Base-by-base conservation (phyloP, 495 filamentous ascomycete genomes). In the Thermochaetoides thermophila region DNA sequence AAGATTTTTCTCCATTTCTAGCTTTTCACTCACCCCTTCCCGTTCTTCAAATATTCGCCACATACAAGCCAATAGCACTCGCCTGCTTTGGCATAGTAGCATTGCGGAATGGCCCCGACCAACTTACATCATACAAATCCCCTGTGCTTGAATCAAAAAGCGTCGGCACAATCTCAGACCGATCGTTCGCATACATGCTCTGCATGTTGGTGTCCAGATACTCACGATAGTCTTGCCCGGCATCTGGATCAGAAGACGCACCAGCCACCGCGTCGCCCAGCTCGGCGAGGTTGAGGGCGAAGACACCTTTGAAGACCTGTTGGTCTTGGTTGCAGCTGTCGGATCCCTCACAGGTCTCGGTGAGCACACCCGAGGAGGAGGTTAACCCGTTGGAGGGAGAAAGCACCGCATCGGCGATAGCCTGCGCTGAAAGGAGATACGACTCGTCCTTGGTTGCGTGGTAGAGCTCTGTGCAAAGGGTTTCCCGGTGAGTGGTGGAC, bases 231-330 rank as follows among this genome's bases (percentile, higher is more conserved):
- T 26, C 30, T 19, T n/a, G 17, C 15, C 4, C 11, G n/a, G 17
- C 16, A 8, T 15, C 16, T 30, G 14, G 4, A 8, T 15, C 8
- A 20, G 17, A 4, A n/a, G 17, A 4, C 3, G 29, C 17, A 11
- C 8, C 18, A 3, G 30, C 2, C n/a, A 20, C 11, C 1, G 19
- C 25, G 30, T 6, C 18, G 30, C 17, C 55, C 15, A 84, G 50
- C 29, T 59, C 53, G 16, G 55, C 59, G 1, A 84, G 60, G 39
- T 78, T 78, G 4, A 71, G 64, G 13, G 74, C 64, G 43, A 83
- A 81, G 4, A 78, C 68, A 14, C 79, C 80, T 52, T 85, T 85
- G 67, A 85, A 85, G 37, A 76, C 69, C 1, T 68, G 60, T 5
- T 61, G 69, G 41, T 77, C 66, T 13, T 52, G 59, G 29, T 69